These are phyloP conservation scores for Verticillium tricorpus DNA, from an alignment of 2,329 filamentous ascomycete genomes.

Conservation along the genomic window DNA sequence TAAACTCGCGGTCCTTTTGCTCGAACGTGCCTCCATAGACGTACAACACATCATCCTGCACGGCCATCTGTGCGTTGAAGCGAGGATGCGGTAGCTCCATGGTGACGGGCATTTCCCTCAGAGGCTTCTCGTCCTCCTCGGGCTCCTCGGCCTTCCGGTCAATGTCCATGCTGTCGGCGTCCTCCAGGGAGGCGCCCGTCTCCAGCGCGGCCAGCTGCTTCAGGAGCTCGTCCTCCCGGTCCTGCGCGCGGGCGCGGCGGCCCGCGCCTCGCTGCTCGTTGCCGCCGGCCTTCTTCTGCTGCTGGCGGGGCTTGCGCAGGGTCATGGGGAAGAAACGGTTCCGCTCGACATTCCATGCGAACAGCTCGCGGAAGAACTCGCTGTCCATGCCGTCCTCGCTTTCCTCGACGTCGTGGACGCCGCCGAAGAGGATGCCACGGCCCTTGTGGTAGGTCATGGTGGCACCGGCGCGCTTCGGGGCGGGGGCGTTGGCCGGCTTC, in stretches of 20 bases:
- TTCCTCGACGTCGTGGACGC: conserved; percentile 88
- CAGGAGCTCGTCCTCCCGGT: conserved; percentile 86
- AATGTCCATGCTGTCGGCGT: conserved; percentile 43
- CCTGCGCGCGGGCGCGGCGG: conserved; percentile 72
- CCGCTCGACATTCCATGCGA: conserved; percentile 90
- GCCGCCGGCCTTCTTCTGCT: conserved; percentile 53
- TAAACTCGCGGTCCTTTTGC: conserved; percentile 90
- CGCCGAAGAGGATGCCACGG: conserved; percentile 87
- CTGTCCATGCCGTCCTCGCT: conserved; percentile 94
- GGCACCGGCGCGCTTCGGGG: conserved; percentile 76
- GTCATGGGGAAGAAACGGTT: conserved; percentile 88
- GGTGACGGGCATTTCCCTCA: conserved; percentile 59
- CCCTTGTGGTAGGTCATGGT: conserved; percentile 96
- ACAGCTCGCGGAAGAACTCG: conserved; percentile 91
- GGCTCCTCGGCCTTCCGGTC: conserved; percentile 43
- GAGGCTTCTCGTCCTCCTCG: conserved; percentile 52
- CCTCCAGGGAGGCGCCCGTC: conserved; percentile 61
- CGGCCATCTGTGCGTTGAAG: conserved; percentile 86
- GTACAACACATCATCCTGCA: conserved; percentile 89
- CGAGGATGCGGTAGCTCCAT: conserved; percentile 85
- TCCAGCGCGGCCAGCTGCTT: conserved; percentile 83
- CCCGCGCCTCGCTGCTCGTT: conserved; percentile 52
- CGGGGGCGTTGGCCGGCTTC: conserved; percentile 83
- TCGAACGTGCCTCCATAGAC: conserved; percentile 96
- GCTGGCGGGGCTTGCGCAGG: conserved; percentile 68